A percentile compares a stretch with the other conserved stretches of the same genome.
phyloP scores from a whole-genome alignment of 202 grass and related monocot genomes.

The Elaeis oleifera region DNA sequence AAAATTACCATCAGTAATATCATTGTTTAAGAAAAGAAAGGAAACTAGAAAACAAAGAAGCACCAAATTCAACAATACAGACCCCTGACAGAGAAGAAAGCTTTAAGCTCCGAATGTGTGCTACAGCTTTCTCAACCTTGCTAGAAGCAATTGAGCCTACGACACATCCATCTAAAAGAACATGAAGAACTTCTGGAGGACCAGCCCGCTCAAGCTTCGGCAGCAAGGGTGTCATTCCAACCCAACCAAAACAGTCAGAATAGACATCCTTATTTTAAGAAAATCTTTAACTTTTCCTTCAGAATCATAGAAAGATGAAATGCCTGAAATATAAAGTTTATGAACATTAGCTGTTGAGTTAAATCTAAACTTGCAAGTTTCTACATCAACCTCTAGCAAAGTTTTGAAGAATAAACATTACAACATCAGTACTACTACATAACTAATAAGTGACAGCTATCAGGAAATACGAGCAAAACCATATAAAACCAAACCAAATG shows the following conservation, averaged over 20 bases:
- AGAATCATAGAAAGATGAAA: constrained; percentile 78
- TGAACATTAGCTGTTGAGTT: too few species aligned
- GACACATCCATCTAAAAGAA: constrained; percentile 90
- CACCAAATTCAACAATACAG: constrained; percentile 19
- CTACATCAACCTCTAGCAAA: too few species aligned
- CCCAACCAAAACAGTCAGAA: constrained; percentile 54
- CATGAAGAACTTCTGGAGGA: constrained; percentile 71
- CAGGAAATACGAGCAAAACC: too few species aligned
- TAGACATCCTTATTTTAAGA: constrained; percentile 48
- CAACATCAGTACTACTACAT: too few species aligned
- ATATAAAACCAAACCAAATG: too few species aligned
- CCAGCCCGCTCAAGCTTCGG: constrained; percentile 74
- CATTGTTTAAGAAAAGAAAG: constrained; percentile 10
- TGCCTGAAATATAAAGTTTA: constrained; percentile 29
- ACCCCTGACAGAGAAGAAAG: constrained; percentile 55
- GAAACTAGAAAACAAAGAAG: constrained; percentile 3
- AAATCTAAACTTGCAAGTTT: too few species aligned
- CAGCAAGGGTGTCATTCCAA: constrained; percentile 62
- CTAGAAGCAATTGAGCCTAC: constrained; percentile 63
- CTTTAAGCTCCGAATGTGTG: constrained; percentile 73
- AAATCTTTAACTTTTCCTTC: constrained; percentile 63
- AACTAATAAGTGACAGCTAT: too few species aligned
- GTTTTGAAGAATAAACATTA: too few species aligned
- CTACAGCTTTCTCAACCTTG: constrained; percentile 49
- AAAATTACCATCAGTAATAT: constrained; percentile 9